Evolutionary conservation across 257 asterid genomes (phyloP).

Genomic region (Fraxinus quadrangulata): DNA sequence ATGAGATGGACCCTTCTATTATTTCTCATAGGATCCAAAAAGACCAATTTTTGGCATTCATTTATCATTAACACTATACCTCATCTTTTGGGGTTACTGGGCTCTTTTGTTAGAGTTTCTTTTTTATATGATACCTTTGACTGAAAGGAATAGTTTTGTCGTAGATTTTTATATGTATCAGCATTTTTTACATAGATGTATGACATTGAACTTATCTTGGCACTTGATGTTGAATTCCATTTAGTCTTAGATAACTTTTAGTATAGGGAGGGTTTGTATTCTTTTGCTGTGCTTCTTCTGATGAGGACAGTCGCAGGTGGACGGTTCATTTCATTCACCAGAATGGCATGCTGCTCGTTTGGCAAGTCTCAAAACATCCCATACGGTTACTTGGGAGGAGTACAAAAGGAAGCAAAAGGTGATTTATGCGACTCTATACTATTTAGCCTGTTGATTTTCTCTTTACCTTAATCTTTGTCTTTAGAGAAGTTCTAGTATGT

Average conservation of each 20-base stretch:
- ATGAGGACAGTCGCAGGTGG: constrained; percentile 96
- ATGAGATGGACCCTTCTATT: not conserved
- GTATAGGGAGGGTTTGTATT: constrained; percentile 5
- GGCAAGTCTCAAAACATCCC: constrained; percentile 97
- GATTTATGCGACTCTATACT: constrained; percentile 19
- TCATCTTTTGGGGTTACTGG: not conserved
- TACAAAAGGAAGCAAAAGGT: constrained; percentile 96
- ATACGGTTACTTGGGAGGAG: constrained; percentile 98
- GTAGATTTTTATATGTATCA: constrained; percentile 4
- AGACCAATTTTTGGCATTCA: not conserved
- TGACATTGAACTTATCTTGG: not conserved
- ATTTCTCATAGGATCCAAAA: not conserved
- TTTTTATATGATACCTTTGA: constrained; percentile 1
- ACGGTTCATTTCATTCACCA: constrained; percentile 99
- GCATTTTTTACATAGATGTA: constrained; percentile 5
- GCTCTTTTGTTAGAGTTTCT: constrained; percentile 2
- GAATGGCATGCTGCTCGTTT: constrained; percentile 99
- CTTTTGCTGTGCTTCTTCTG: constrained; percentile 53
- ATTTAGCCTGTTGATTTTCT: constrained; percentile 1
- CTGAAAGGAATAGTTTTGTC: not conserved
- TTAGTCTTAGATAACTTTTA: constrained; percentile 8
- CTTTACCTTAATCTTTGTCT: constrained; percentile 4
- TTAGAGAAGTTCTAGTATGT: not conserved
- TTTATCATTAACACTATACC: not conserved
- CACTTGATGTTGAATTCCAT: constrained; percentile 15